Base-by-base conservation (phyloP, 495 filamentous ascomycete genomes). In the Trichoderma virens region DNA sequence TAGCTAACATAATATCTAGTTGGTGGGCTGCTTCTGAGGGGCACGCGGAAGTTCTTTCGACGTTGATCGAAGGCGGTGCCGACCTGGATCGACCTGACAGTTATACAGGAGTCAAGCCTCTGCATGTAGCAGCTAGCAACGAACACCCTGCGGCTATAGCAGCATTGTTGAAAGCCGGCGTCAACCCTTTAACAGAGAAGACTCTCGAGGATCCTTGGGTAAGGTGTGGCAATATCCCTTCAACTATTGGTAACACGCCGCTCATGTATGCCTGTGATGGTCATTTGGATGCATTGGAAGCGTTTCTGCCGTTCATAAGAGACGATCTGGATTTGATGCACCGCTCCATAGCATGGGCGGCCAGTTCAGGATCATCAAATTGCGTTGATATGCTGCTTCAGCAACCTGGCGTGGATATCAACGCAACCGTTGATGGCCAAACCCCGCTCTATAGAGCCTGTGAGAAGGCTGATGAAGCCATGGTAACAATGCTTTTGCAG, bases 121-220 rank as follows among this genome's bases (percentile, higher is more conserved):
- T 71, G 35, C 65, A 68, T 60, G 20, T 60, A 38, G 72, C 72
- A 54, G 64, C 65, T 13, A 64, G 25, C 31, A 30, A 23, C 31
- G 60, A 63, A 14, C 38, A 60, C 30, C 35, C 43, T 7, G 32
- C 47, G 3, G 64, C 69, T 47, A 65, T 68, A 20, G 67, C 59
- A 25, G 25, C 65, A 7, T 60, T 74, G 23, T 64, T 74, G 5
- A 64, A 64, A n/a, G 65, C 65, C 23, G 72, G 72, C 27, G 67
- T 70, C 11, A 59, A 67, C 56, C 70, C 70, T 30, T 51, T 68
- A 2, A 71, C 70, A 18, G 47, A 32, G 16, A 74, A 71, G 61
- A 63, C 65, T 28, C 23, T 54, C 23, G 65, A 66, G 3, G 34
- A 43, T 34, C 67, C 65, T 6, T 45, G 61, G 13, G 32, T 35